Percentiles rank a stretch among this genome's conserved stretches.
Conservation (phyloP, 331 rosid genomes). For the Erythrophleum ivorense region DNA sequence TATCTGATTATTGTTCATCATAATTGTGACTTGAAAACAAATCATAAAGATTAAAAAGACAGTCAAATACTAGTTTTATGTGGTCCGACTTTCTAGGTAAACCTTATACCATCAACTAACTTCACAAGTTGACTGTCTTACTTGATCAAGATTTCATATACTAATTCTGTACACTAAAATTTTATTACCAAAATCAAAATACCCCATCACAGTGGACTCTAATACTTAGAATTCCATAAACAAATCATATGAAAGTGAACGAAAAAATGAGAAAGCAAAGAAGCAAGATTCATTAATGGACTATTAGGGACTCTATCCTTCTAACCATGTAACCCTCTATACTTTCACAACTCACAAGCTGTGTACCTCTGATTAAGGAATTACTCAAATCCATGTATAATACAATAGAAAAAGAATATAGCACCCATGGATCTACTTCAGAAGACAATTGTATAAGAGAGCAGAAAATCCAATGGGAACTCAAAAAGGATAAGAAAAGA, state of each 20-base stretch:
- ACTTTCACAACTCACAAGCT: not conserved
- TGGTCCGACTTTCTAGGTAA: not conserved
- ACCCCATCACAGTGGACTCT: not conserved
- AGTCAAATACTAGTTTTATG: not conserved
- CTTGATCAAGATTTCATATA: slow-evolving; percentile 1
- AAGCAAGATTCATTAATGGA: not conserved
- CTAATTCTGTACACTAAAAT: not conserved
- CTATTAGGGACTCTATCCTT: not conserved
- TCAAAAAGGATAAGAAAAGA: slow-evolving; percentile 28
- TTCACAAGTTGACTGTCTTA: not conserved
- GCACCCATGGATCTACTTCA: not conserved
- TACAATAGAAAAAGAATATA: not conserved
- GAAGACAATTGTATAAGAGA: not conserved
- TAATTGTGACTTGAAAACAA: slow-evolving; percentile 8
- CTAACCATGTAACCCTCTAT: not conserved
- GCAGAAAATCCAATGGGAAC: not conserved
- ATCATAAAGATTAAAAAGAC: slow-evolving; percentile 4
- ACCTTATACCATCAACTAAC: slow-evolving; percentile 19
- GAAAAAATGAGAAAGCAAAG: not conserved
- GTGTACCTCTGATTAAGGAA: not conserved
- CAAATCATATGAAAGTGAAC: slow-evolving; percentile 3
- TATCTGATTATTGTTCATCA: slow-evolving; percentile 27
- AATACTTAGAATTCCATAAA: not conserved
- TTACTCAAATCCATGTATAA: not conserved
- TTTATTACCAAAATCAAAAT: slow-evolving; percentile 16